Evolutionary conservation across 352 stramenopile genomes (phyloP), one percentile per base, ranked within the genome.

Genomic region (Sclerospora graminicola): DNA sequence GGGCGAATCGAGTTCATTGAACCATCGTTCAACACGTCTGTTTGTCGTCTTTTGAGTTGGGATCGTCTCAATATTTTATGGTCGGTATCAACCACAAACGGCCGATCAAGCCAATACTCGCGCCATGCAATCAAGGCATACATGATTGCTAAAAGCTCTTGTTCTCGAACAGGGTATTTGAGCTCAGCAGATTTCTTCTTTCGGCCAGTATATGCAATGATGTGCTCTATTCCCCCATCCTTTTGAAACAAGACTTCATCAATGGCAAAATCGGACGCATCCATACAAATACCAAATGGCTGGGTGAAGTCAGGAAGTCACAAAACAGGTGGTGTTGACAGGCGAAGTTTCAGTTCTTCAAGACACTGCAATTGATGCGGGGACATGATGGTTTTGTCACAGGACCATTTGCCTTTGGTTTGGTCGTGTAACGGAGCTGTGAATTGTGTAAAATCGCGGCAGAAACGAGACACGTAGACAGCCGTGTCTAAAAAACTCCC

Each of bases 191-290:
- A n/a, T n/a, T n/a, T n/a, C n/a, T 26, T 45, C 24, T 47, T 57
- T 30, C 41, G 15, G 8, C 16, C 26, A 10, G 16, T 47, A 15
- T 19, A 47, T 8, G 48, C 27, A 23, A 57, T 47, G 8, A 34
- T 32, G 35, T 49, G 32, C 26, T 48, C 32, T 13, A 35, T 14
- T 38, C n/a, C 37, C 41, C 37, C 30, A 36, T 43, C 30, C 14
- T 49, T 48, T 33, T 33, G 13, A 33, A 33, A 33, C 28, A 33
- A 33, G 13, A 33, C 9, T 33, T 8, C 21, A 2, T 2, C 28
- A 33, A 33, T 33, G 28, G 9, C 28, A 33, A 33, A 13, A 13
- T 33, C 10, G 13, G 28, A 14, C 28, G 35, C 45, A 13, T 45
- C 45, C 36, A 45, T 52, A 0, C 36, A 11, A 27, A 45, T 39